phyloP scores from a whole-genome alignment of 257 asterid genomes.

The Craterostigma plantagineum region DNA sequence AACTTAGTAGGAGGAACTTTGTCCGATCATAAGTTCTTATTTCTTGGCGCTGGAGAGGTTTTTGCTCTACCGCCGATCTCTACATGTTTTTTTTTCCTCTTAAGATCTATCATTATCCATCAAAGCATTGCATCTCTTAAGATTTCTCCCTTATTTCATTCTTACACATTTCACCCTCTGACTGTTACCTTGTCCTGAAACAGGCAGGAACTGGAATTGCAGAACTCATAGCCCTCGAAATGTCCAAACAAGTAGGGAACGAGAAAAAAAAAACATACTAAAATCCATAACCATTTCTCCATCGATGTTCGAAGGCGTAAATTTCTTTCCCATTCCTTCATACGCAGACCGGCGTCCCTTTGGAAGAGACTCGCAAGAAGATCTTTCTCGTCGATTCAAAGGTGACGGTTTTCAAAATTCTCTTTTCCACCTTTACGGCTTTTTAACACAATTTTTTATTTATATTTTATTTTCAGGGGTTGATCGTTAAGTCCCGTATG shows the following conservation, averaged over 20 bases:
- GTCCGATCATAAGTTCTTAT: slow-evolving; percentile 72
- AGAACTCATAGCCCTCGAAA: slow-evolving; percentile 94
- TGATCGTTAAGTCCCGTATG: slow-evolving; percentile 43
- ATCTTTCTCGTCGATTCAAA: slow-evolving; percentile 75
- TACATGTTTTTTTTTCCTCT: neutral
- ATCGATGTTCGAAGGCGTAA: neutral
- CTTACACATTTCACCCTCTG: neutral
- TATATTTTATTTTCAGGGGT: slow-evolving; percentile 34
- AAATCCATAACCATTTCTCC: neutral
- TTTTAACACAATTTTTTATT: neutral
- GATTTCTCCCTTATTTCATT: neutral
- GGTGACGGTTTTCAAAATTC: slow-evolving; percentile 12
- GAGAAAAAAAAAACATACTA: neutral
- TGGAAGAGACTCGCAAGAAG: slow-evolving; percentile 79
- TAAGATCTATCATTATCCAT: neutral
- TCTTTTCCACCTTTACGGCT: neutral
- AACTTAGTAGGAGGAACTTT: slow-evolving; percentile 73
- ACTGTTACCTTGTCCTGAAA: slow-evolving; percentile 13
- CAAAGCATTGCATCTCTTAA: neutral
- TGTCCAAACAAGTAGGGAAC: slow-evolving; percentile 82
- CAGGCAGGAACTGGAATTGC: slow-evolving; percentile 99
- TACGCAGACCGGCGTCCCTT: slow-evolving; percentile 60
- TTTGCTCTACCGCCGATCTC: slow-evolving; percentile 1
- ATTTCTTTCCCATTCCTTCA: neutral
- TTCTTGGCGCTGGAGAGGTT: slow-evolving; percentile 99